phyloP scores from a whole-genome alignment of 2,329 filamentous ascomycete genomes.

The Beauveria sp. region DNA sequence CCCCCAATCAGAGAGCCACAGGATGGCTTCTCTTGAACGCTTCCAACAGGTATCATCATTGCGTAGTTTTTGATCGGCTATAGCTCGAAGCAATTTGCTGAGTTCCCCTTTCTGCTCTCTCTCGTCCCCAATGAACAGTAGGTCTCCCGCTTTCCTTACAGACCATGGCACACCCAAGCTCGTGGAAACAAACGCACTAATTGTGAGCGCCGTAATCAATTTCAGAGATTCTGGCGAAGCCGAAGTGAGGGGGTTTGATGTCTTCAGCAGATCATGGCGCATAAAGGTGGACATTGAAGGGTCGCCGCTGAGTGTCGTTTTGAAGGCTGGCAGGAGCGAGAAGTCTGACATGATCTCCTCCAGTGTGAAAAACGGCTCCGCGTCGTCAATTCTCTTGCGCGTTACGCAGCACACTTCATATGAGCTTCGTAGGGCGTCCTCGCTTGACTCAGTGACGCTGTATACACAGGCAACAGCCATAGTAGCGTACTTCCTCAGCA shows the following conservation, averaged over 20 bases:
- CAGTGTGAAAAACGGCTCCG: conserved; percentile 47
- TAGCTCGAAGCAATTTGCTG: conserved; percentile 47
- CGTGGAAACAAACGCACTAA: conserved; percentile 51
- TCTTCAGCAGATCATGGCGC: conserved; percentile 42
- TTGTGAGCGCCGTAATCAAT: conserved; percentile 55
- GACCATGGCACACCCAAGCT: conserved; percentile 42
- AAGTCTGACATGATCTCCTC: conserved; percentile 39
- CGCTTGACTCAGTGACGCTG: background rate
- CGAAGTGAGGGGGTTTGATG: conserved; percentile 57
- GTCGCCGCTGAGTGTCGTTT: conserved; percentile 15
- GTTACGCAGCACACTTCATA: conserved; percentile 8
- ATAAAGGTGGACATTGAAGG: conserved; percentile 23
- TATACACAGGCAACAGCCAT: conserved; percentile 9
- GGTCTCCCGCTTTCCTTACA: conserved; percentile 49
- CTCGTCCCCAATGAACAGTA: conserved; percentile 55
- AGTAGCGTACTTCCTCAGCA: conserved; percentile 24
- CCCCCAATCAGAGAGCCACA: conserved; percentile 72
- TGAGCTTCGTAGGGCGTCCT: conserved; percentile 4
- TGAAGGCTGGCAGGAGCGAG: conserved; percentile 27
- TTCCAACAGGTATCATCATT: conserved; percentile 59
- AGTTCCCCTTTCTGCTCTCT: conserved; percentile 57
- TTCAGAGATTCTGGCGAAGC: conserved; percentile 48
- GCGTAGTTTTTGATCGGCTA: conserved; percentile 42
- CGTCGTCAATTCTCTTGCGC: conserved; percentile 41
- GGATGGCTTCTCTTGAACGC: conserved; percentile 51